These are phyloP conservation scores for Babesia divergens DNA, from an alignment of 169 alveolate species.

Conservation along the genomic window DNA sequence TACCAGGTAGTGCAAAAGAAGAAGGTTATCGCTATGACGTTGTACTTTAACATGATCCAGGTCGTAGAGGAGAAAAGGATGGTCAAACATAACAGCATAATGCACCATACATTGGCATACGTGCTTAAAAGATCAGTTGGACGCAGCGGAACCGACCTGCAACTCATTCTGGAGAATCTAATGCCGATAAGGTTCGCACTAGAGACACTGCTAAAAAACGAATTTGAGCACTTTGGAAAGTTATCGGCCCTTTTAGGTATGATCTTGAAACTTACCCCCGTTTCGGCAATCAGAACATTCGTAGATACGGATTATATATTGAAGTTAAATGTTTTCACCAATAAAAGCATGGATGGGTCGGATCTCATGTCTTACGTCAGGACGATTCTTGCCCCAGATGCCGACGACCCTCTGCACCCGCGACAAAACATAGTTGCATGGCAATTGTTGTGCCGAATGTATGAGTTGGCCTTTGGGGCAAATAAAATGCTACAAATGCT, in stretches of 20 bases:
- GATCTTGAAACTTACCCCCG: conserved; percentile 39
- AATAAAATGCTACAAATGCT: conserved; percentile 8
- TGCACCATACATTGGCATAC: background rate
- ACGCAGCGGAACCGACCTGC: background rate
- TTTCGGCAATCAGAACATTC: conserved; percentile 3
- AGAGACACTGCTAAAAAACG: conserved; percentile 20
- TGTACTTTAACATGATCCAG: conserved; percentile 3
- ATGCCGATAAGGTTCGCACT: conserved; percentile 23
- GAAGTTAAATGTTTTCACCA: conserved; percentile 11
- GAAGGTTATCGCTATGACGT: background rate
- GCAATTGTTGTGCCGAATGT: conserved; percentile 48
- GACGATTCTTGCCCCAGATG: background rate
- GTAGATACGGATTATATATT: background rate
- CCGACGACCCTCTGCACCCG: background rate
- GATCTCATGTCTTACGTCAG: background rate
- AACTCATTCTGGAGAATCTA: background rate
- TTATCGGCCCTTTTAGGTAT: conserved; percentile 23
- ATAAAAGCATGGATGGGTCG: background rate
- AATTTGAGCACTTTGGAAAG: conserved; percentile 18
- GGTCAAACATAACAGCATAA: background rate
- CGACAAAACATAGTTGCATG: conserved; percentile 13
- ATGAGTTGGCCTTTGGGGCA: conserved; percentile 28
- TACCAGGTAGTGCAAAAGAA: background rate
- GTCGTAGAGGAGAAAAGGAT: background rate
- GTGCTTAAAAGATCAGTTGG: background rate